These are phyloP conservation scores for Metschnikowia kofuensis DNA, from an alignment of 805 yeast species.

Conservation along the genomic window DNA sequence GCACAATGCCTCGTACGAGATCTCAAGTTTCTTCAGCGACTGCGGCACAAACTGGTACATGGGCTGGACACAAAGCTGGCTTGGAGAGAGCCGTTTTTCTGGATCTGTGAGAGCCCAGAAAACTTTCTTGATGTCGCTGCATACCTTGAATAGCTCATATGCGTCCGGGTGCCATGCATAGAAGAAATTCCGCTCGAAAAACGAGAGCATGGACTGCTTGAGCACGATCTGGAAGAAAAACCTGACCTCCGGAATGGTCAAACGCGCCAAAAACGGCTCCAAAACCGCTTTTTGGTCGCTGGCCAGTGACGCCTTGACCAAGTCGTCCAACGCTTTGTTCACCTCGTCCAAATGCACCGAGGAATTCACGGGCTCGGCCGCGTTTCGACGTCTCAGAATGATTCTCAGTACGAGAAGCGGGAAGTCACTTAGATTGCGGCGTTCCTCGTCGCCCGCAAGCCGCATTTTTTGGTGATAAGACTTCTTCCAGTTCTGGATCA, in stretches of 20 bases:
- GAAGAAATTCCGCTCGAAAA: slow-evolving; percentile 58
- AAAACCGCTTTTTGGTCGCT: slow-evolving; percentile 44
- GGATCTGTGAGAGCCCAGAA: slow-evolving; percentile 56
- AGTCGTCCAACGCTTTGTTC: slow-evolving; percentile 28
- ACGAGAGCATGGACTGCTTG: slow-evolving; percentile 56
- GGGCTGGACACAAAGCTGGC: slow-evolving; percentile 42
- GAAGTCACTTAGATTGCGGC: slow-evolving; percentile 30
- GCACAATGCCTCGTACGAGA: slow-evolving; percentile 51
- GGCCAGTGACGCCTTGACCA: slow-evolving; percentile 24
- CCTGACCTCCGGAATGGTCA: slow-evolving; percentile 61
- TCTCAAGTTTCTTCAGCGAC: slow-evolving; percentile 55
- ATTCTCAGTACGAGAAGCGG: slow-evolving; percentile 49
- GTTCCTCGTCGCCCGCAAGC: slow-evolving; percentile 44
- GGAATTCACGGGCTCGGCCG: slow-evolving; percentile 29
- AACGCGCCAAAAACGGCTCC: slow-evolving; percentile 45
- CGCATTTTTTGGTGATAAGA: slow-evolving; percentile 32
- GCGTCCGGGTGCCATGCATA: slow-evolving; percentile 80
- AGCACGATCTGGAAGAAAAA: slow-evolving; percentile 69
- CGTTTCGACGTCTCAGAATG: slow-evolving; percentile 52
- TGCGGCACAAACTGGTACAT: slow-evolving; percentile 72
- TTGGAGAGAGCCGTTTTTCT: slow-evolving; percentile 35
- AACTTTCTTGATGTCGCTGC: slow-evolving; percentile 59
- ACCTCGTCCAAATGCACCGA: slow-evolving; percentile 28
- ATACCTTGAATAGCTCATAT: slow-evolving; percentile 56
- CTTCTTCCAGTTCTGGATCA: slow-evolving; percentile 37